phyloP scores from a whole-genome alignment of 805 yeast genomes.

The Candida wancherniae region DNA sequence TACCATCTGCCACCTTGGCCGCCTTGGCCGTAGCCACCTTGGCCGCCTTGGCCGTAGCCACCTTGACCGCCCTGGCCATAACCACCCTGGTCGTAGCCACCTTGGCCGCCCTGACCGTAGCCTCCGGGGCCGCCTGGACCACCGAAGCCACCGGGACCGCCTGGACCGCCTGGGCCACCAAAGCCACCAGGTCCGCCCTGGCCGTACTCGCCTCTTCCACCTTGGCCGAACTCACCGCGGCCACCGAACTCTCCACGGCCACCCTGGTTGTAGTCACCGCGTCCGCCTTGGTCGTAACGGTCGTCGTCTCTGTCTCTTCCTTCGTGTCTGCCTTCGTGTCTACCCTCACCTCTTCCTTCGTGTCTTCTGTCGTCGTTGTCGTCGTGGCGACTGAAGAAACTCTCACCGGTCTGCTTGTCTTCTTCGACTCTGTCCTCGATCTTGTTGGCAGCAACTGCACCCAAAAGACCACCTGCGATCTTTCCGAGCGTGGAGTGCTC shows the following conservation, averaged over 20 bases:
- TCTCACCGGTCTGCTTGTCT: conserved; percentile 9
- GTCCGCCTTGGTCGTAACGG: conserved; percentile 7
- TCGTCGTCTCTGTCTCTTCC: conserved; percentile 1
- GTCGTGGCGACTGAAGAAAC: conserved; percentile 1
- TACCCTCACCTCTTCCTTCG: conserved; percentile 3
- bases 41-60: conserved; percentile 11
- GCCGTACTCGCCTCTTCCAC: conserved; percentile 5
- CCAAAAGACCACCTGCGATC: conserved; percentile 50
- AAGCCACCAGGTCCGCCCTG: conserved; percentile 7
- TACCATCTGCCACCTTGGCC: conserved; percentile 11
- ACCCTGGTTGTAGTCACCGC: conserved; percentile 4
- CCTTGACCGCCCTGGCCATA: conserved; percentile 4
- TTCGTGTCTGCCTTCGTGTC: conserved; percentile 1
- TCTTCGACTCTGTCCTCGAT: conserved; percentile 37
- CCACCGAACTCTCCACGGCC: conserved; percentile 4
- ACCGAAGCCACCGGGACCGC: conserved; percentile 8
- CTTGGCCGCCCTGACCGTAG: conserved; percentile 9
- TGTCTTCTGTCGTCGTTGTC: conserved; percentile 3
- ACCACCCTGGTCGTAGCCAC: conserved; percentile 10
- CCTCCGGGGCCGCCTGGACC: conserved; percentile 16
- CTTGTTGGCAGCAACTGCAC: conserved; percentile 53
- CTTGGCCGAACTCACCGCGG: conserved; percentile 4
- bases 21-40: conserved; percentile 6
- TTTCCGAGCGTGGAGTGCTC: conserved; percentile 41
- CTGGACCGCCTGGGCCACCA: conserved; percentile 11